A percentile compares a stretch with the other conserved stretches of the same genome.
phyloP scores from a whole-genome alignment of 208 protist genomes.

The Balamuthia mandrillaris region DNA sequence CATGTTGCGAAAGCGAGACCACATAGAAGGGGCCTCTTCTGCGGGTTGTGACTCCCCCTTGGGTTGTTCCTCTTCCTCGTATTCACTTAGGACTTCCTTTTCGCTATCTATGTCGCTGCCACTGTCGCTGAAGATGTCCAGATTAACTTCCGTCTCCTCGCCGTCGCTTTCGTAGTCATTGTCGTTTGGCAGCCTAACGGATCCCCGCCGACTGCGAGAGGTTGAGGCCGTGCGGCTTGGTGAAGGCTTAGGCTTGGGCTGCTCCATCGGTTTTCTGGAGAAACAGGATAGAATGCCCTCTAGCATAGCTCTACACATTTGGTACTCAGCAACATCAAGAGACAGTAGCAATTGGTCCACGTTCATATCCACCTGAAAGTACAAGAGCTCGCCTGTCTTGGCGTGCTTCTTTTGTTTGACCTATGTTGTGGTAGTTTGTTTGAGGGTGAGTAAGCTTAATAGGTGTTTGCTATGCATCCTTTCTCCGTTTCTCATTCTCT shows the following conservation, averaged over 20 bases:
- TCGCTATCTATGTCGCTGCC: too few species aligned
- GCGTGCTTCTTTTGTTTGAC: slow-evolving; percentile 8
- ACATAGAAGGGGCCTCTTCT: background rate
- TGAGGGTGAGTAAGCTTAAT: background rate
- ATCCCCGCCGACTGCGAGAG: background rate
- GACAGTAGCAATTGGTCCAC: background rate
- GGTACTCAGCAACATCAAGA: background rate
- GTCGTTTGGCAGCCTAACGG: background rate
- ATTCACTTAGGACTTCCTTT: too few species aligned
- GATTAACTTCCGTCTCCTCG: background rate
- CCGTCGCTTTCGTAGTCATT: background rate
- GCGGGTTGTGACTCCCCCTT: too few species aligned
- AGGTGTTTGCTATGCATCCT: too few species aligned
- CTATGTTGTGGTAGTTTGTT: background rate
- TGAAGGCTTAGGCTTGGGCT: background rate
- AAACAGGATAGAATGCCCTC: slow-evolving; percentile 8
- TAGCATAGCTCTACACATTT: background rate
- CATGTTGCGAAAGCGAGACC: slow-evolving; percentile 9
- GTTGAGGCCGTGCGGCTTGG: background rate
- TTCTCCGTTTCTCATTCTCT: too few species aligned
- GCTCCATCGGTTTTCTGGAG: background rate
- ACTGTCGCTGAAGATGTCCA: background rate
- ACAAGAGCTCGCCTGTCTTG: background rate
- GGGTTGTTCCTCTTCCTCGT: too few species aligned
- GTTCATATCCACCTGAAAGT: background rate